A percentile compares a stretch with the other conserved stretches of the same genome.
phyloP scores from a whole-genome alignment of 495 filamentous ascomycete species.

The Bathelium albidoporum region DNA sequence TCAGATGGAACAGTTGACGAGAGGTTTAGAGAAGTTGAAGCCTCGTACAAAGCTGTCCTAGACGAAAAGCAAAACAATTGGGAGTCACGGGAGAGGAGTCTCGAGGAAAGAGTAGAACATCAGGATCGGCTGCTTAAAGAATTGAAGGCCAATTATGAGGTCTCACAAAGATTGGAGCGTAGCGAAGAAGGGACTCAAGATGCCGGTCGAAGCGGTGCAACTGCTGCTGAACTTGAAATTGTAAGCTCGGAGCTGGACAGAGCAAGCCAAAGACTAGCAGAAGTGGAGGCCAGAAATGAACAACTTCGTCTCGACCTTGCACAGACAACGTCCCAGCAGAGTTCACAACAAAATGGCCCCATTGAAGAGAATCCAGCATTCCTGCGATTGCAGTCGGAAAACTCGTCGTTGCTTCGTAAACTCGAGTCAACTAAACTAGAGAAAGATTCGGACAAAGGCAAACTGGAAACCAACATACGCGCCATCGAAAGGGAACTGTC shows the following conservation, averaged over 20 bases:
- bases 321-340: conserved; percentile 67
- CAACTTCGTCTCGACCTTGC: conserved; percentile 83
- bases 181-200: conserved; percentile 50
- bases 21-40: conserved; percentile 75
- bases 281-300: conserved; percentile 91
- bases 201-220: conserved; percentile 47
- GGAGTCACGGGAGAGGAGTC: conserved; percentile 82
- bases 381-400: conserved; percentile 79
- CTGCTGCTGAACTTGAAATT: conserved; percentile 86
- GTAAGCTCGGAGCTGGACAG: conserved; percentile 83
- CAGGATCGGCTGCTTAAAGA: conserved; percentile 89
- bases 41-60: conserved; percentile 84
- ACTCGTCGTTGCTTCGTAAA: conserved; percentile 77
- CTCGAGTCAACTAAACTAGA: conserved; percentile 74
- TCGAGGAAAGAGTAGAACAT: conserved; percentile 88
- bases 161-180: conserved; percentile 76
- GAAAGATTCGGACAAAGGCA: conserved; percentile 63
- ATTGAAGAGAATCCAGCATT: conserved; percentile 80
- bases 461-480: conserved; percentile 61
- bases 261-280: conserved; percentile 74
- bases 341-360: conserved; percentile 35
- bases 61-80: conserved; percentile 94
- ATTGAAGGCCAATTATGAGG: conserved; percentile 93
- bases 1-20: conserved; percentile 67
- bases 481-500: conserved; percentile 62